Conservation (phyloP, 257 asterid genomes). For the Schizonepeta tenuifolia region DNA sequence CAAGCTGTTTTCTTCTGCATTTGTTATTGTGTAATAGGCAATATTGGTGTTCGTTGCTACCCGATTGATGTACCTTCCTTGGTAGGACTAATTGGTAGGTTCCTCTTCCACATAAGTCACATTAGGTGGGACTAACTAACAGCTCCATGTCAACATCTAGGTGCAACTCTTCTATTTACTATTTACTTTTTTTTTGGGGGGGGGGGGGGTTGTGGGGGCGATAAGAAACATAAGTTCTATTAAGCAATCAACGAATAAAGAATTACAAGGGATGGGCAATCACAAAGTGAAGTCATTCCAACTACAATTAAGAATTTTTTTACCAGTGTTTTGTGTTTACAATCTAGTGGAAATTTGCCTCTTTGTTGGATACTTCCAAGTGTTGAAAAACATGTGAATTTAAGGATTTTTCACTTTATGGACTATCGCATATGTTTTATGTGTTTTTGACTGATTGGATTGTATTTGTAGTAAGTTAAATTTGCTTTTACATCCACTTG, state of each 20-base stretch:
- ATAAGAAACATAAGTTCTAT: too few species aligned
- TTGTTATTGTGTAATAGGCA: background rate
- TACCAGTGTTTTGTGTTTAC: background rate
- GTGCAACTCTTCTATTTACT: background rate
- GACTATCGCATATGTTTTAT: too few species aligned
- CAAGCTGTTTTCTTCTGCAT: slow-evolving; percentile 18
- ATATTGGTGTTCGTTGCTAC: background rate
- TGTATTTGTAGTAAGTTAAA: background rate
- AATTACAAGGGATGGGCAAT: background rate
- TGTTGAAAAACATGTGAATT: background rate
- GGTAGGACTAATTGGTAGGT: background rate
- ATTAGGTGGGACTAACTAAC: too few species aligned
- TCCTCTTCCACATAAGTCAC: background rate
- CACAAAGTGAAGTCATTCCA: background rate
- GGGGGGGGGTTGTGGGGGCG: too few species aligned
- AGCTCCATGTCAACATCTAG: background rate
- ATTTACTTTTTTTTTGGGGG: background rate
- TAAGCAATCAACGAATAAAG: background rate
- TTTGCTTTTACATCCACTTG: too few species aligned
- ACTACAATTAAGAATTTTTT: background rate
- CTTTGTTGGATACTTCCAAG: background rate
- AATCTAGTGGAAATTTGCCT: background rate
- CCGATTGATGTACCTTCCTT: background rate
- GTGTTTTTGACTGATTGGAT: slow-evolving; percentile 14
- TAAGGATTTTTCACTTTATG: background rate